phyloP scores from a whole-genome alignment of 1,139 yeast species.

The Saccharomyces pastorianus region DNA sequence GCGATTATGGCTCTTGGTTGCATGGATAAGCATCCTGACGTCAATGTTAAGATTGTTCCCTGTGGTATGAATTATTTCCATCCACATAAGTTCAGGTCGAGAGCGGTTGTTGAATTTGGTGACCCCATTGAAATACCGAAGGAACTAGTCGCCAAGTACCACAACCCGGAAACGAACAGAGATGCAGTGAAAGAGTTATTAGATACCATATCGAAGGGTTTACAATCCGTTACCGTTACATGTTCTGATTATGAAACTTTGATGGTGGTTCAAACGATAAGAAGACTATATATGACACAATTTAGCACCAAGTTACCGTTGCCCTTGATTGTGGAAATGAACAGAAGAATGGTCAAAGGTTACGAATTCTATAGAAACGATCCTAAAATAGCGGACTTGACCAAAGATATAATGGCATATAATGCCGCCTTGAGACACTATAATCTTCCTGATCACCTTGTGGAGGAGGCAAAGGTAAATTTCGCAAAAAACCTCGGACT shows the following conservation, averaged over 20 bases:
- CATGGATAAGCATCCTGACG: conserved; percentile 48
- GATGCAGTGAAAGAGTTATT: conserved; percentile 68
- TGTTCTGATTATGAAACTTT: conserved; percentile 89
- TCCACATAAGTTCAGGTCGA: conserved; percentile 65
- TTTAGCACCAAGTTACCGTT: conserved; percentile 62
- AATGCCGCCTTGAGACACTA: conserved; percentile 58
- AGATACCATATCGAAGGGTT: conserved; percentile 62
- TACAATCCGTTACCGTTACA: conserved; percentile 83
- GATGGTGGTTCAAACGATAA: conserved; percentile 87
- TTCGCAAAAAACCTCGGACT: conserved; percentile 38
- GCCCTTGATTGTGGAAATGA: conserved; percentile 81
- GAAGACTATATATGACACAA: conserved; percentile 79
- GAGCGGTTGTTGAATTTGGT: conserved; percentile 90
- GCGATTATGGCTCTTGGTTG: conserved; percentile 79
- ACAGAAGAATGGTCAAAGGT: conserved; percentile 74
- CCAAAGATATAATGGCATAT: conserved; percentile 55
- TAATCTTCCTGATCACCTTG: conserved; percentile 85
- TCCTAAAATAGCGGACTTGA: conserved; percentile 55
- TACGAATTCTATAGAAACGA: conserved; percentile 67
- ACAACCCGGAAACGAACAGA: conserved; percentile 54
- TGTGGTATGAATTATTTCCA: conserved; percentile 74
- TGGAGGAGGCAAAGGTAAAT: conserved; percentile 55
- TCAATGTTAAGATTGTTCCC: conserved; percentile 56
- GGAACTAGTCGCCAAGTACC: conserved; percentile 58
- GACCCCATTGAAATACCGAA: conserved; percentile 67